Evolutionary conservation across 352 stramenopile species (phyloP).

Genomic region (Pythium coloratum): DNA sequence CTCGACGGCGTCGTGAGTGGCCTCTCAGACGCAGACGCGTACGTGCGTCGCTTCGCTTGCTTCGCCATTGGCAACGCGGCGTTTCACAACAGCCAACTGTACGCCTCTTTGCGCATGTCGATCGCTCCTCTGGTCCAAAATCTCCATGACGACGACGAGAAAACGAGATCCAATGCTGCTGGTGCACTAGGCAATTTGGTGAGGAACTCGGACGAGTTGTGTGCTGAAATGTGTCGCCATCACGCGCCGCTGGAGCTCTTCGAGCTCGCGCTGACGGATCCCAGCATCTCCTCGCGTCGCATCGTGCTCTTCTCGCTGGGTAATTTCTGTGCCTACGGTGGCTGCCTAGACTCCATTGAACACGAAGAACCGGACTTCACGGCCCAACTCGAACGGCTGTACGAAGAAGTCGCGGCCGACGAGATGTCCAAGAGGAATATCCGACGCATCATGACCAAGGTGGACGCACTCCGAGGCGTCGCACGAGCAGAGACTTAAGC

Average conservation of each 20-base stretch:
- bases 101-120: constrained; percentile 55
- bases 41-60: constrained; percentile 90
- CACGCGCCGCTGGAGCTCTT: constrained; percentile 75
- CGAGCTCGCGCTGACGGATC: constrained; percentile 59
- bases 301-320: constrained; percentile 92
- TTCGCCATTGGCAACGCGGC: constrained; percentile 95
- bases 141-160: constrained; percentile 78
- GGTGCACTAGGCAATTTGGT: constrained; percentile 92
- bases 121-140: constrained; percentile 76
- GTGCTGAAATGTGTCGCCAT: constrained; percentile 54
- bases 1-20: constrained; percentile 60
- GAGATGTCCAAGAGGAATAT: constrained; percentile 74
- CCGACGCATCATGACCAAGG: constrained; percentile 59
- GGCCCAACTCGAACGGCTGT: constrained; percentile 44
- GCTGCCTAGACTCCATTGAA: constrained; percentile 63
- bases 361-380: constrained; percentile 42
- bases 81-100: constrained; percentile 87
- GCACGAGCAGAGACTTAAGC: neutral
- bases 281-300: constrained; percentile 55
- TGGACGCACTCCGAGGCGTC: constrained; percentile 29
- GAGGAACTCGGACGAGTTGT: constrained; percentile 85
- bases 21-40: constrained; percentile 68
- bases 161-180: constrained; percentile 91
- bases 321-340: constrained; percentile 83
- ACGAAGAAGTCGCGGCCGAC: constrained; percentile 65